Base-by-base conservation (phyloP, 2,329 filamentous ascomycete genomes). In the Beauveria asiatica region DNA sequence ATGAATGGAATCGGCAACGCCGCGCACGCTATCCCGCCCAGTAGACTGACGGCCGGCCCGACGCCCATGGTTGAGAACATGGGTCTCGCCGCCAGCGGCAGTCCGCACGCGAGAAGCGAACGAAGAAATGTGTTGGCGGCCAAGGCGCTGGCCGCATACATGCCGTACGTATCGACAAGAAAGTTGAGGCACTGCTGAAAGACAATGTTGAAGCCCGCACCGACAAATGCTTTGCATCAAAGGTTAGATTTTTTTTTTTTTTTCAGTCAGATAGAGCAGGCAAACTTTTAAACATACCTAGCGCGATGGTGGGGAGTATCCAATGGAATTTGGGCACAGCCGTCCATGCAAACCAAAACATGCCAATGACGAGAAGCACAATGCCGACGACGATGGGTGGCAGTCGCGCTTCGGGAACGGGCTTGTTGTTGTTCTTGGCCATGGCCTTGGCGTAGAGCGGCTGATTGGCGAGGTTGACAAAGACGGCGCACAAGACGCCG, bases 261-360 rank as follows among this genome's bases (percentile, higher is more conserved):
- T 27, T 27, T 27, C 33, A n/a, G 5, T 16, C 33, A 37, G 11
- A 37, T 11, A 2, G 48, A 50, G 46, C 64, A 60, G 66, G 64
- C 21, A 25, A 16, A 27, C 6, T 6, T 17, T 5, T 50, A 0
- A 19, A 52, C 56, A 27, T 52, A 46, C 19, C 41, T 16, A 23
- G 10, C 9, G 57, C 57, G 9, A 59, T 13, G 13, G 49, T 59
- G 13, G 57, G 57, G n/a, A 59, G 57, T 16, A 41, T 30, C 50
- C 66, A 65, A 16, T 48, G 42, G 11, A 61, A 72, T 70, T 74
- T 77, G 65, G 74, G 82, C 53, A 76, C 71, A 1, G 74, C 77
- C 1, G 80, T 82, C 83, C 83, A 86, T 0, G 83, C 81, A 62
- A 86, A 84, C 79, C 80, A 83, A 72, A 87, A 85, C 61, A 87